phyloP scores from a whole-genome alignment of 805 yeast species.

The Lachancea meyersii region DNA sequence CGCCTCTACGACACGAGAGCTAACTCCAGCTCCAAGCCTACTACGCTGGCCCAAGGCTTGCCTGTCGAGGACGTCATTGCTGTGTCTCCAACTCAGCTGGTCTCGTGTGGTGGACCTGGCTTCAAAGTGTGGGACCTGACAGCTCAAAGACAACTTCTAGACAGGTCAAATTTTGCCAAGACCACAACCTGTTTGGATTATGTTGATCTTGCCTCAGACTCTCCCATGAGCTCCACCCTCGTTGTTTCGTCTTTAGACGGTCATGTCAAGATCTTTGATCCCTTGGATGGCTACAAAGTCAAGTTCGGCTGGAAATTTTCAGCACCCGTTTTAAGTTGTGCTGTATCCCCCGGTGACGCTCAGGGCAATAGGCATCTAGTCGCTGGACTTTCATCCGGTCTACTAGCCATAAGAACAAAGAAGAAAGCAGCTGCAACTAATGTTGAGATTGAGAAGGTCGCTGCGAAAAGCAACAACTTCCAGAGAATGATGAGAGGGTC shows the following conservation, averaged over 20 bases:
- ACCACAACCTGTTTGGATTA: slow-evolving; percentile 73
- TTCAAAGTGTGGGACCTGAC: slow-evolving; percentile 92
- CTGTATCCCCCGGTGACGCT: slow-evolving; percentile 63
- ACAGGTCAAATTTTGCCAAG: slow-evolving; percentile 83
- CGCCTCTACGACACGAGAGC: slow-evolving; percentile 79
- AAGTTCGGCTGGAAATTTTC: slow-evolving; percentile 97
- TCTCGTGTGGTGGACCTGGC: slow-evolving; percentile 74
- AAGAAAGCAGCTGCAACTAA: slow-evolving; percentile 45
- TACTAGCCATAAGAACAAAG: slow-evolving; percentile 82
- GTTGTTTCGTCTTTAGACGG: slow-evolving; percentile 95
- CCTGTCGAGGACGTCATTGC: slow-evolving; percentile 86
- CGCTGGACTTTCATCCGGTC: slow-evolving; percentile 85
- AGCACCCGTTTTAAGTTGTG: slow-evolving; percentile 84
- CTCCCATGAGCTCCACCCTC: slow-evolving; percentile 42
- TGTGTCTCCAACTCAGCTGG: slow-evolving; percentile 61
- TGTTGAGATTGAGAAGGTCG: slow-evolving; percentile 7
- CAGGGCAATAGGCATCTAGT: slow-evolving; percentile 67
- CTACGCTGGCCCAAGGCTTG: slow-evolving; percentile 65
- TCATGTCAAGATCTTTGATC: slow-evolving; percentile 91
- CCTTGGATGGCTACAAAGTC: slow-evolving; percentile 72
- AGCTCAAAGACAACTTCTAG: slow-evolving; percentile 56
- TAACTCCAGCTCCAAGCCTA: slow-evolving; percentile 34
- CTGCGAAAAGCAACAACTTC: slow-evolving; percentile 52
- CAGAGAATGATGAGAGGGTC: slow-evolving; percentile 84
- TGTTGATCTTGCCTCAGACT: slow-evolving; percentile 24